Conservation (phyloP, 2,329 filamentous ascomycete genomes). For the Zasmidium angulare region DNA sequence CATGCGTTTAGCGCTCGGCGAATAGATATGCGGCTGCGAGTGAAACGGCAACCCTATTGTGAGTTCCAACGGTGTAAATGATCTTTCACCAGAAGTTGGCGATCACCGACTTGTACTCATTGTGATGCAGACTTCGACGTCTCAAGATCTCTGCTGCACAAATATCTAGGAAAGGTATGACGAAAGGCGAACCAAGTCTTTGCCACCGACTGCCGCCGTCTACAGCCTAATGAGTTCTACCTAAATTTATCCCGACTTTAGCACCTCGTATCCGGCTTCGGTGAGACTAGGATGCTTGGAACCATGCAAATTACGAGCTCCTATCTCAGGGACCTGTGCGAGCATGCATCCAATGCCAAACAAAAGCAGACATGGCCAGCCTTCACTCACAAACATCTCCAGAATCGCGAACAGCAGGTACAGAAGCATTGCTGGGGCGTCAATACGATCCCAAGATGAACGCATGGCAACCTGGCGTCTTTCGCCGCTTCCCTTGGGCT, state of each 20-base stretch:
- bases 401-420: neutral
- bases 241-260: neutral
- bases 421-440: neutral
- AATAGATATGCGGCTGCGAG: too few species aligned
- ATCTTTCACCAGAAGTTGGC: too few species aligned
- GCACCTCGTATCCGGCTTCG: constrained; percentile 8
- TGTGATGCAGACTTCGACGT: too few species aligned
- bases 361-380: neutral
- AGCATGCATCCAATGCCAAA: neutral
- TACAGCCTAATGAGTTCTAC: neutral
- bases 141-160: too few species aligned
- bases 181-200: neutral
- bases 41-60: too few species aligned
- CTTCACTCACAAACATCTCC: neutral
- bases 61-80: too few species aligned
- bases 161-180: too few species aligned
- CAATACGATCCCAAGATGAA: constrained; percentile 5
- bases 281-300: constrained; percentile 3
- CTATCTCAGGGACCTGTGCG: too few species aligned
- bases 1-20: too few species aligned
- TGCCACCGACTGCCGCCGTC: neutral
- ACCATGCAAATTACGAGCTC: neutral
- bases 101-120: too few species aligned
- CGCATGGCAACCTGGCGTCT: constrained; percentile 16
- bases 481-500: constrained; percentile 14